A percentile compares a stretch with the other conserved stretches of the same genome.
Evolutionary conservation across 352 stramenopile species (phyloP).

Genomic region (Pythium aristosporum): DNA sequence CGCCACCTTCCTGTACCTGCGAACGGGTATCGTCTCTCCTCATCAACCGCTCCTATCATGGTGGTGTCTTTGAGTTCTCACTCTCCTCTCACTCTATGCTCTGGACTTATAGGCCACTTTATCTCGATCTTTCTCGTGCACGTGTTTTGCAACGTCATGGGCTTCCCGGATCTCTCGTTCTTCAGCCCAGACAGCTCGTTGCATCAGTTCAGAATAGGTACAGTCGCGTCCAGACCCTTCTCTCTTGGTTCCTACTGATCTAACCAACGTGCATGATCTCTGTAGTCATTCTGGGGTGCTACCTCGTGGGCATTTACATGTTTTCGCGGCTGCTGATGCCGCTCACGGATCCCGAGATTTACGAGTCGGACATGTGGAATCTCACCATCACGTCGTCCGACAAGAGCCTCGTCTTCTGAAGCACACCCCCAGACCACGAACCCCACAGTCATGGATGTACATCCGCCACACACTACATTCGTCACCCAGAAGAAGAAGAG

Average conservation of each 20-base stretch:
- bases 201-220: conserved; percentile 75
- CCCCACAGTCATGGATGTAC: neutral
- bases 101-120: conserved; percentile 64
- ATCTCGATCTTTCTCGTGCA: conserved; percentile 89
- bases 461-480: neutral
- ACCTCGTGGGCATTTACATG: conserved; percentile 82
- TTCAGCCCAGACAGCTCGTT: conserved; percentile 76
- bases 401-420: conserved; percentile 26
- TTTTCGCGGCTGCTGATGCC: conserved; percentile 78
- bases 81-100: neutral
- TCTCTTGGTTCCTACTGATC: neutral
- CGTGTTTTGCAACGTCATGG: conserved; percentile 96
- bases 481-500: conserved; percentile 4
- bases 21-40: conserved; percentile 58
- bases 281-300: conserved; percentile 71
- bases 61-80: neutral
- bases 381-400: conserved; percentile 44
- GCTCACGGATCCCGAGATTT: conserved; percentile 76
- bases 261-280: neutral
- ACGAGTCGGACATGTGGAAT: conserved; percentile 82
- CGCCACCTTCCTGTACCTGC: conserved; percentile 91
- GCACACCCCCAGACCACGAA: neutral
- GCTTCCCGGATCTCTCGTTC: conserved; percentile 89
- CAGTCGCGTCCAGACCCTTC: neutral
- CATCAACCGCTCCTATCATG: neutral